Percentiles rank a stretch among this genome's conserved stretches.
phyloP scores from a whole-genome alignment of 139 green algal genomes.

The Chlorella sp. region DNA sequence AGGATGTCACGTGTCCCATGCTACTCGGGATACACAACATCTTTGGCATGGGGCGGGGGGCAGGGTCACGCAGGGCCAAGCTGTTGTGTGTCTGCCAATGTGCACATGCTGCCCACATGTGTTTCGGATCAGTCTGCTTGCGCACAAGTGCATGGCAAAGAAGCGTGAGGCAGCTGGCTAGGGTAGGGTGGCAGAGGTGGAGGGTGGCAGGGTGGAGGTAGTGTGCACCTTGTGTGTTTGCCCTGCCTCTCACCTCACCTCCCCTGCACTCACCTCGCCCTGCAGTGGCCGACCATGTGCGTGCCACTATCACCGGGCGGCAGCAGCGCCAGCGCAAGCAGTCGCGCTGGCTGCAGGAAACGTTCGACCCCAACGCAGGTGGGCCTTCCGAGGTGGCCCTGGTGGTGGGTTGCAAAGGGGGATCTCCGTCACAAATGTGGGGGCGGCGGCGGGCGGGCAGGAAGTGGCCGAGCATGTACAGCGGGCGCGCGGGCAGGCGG shows the following conservation, averaged over 20 bases:
- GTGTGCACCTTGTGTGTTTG: neutral
- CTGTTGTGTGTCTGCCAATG: too few species aligned
- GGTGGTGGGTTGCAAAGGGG: neutral
- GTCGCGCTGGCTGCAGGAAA: conserved; percentile 60
- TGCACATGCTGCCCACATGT: neutral
- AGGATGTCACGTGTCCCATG: too few species aligned
- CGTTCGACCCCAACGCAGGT: conserved; percentile 48
- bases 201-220: neutral
- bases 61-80: too few species aligned
- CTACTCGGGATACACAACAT: too few species aligned
- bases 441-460: too few species aligned
- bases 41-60: too few species aligned
- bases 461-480: neutral
- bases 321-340: conserved; percentile 48
- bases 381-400: neutral
- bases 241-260: too few species aligned
- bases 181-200: neutral
- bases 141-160: too few species aligned
- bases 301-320: conserved; percentile 13
- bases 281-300: conserved; percentile 27
- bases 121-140: neutral
- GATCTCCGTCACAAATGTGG: too few species aligned
- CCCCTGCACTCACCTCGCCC: neutral
- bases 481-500: neutral
- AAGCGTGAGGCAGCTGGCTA: neutral